Evolutionary conservation across 129 eudicot genomes (phyloP), one percentile per base, ranked within the genome.

Genomic region (Pulicaria dysenterica): DNA sequence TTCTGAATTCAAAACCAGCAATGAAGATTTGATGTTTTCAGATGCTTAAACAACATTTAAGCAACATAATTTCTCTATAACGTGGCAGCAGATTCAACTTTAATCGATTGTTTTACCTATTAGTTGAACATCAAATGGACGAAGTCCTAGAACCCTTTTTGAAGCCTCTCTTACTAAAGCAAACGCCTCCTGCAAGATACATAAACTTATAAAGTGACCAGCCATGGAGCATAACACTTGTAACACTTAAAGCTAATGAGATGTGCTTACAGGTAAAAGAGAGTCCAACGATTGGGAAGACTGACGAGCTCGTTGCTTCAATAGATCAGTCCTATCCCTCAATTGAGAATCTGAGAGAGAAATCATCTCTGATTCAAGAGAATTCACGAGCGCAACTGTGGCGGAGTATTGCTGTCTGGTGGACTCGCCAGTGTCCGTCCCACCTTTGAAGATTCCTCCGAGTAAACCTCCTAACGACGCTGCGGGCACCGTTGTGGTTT

Each of bases 91-190:
- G 0, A 15, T 41, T 79, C 41, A 47, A 44, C 67, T 10, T 34
- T 11, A 40, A 34, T 41, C 4, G 12, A 54, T 48, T 31, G 5
- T 47, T 3, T 37, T 80, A 93, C 98, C 96, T 70, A 94, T 87
- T 40, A 94, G 82, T 73, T 94, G 98, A 37, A 94, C 98, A 81
- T 94, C 98, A 66, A 94, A 94, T 65, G 98, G 98, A 17, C 98
- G 96, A 73, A 94, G 98, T 44, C 98, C 98, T 43, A 94, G 75
- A 80, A 94, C 98, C 65, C 98, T 85, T 79, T 79, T 94, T 47
- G 98, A 90, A 72, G 97, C 98, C 81, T 94, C 98, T 73, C 98
- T 78, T 41, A 94, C 97, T 19, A 90, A 70, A 73, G 97, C 86
- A 88, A 94, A 94, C 12, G 98, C 98, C 80, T 94, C 98, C 98